phyloP scores from a whole-genome alignment of 108 stramenopile genomes.

The Nannochloropsis granulata region DNA sequence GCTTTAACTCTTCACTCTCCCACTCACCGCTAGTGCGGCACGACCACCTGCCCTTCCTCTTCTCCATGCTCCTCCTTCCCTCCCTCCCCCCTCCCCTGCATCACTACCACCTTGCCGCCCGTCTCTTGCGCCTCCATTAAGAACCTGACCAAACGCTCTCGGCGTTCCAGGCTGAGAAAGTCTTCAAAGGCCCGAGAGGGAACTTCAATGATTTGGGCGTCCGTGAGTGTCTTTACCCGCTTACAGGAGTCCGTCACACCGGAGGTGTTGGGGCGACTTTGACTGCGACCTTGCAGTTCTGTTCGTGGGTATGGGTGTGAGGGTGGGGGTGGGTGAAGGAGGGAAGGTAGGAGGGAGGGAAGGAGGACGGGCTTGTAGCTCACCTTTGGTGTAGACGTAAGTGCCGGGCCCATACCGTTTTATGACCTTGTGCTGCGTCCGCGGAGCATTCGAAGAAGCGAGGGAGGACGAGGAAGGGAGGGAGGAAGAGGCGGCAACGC shows the following conservation, averaged over 20 bases:
- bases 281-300: not conserved
- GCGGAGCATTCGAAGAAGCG: not conserved
- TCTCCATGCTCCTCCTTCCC: not conserved
- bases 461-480: too few relatives aligned
- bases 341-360: not conserved
- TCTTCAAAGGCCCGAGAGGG: not conserved
- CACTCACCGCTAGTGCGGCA: not conserved
- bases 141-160: not conserved
- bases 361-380: not conserved
- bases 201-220: not conserved
- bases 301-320: not conserved
- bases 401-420: not conserved
- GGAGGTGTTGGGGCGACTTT: not conserved
- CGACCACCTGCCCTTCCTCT: not conserved
- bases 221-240: not conserved
- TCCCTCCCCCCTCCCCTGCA: not conserved
- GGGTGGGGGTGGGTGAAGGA: not conserved
- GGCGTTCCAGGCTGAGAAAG: not conserved
- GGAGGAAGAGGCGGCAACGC: too few relatives aligned
- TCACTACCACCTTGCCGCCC: not conserved
- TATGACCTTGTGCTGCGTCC: not conserved
- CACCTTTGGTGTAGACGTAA: not conserved
- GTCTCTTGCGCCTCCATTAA: not conserved
- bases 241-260: not conserved
- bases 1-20: not conserved